A percentile compares a stretch with the other conserved stretches of the same genome.
phyloP scores from a whole-genome alignment of 345 rosid species.

The Erysimum cheiranthoides region DNA sequence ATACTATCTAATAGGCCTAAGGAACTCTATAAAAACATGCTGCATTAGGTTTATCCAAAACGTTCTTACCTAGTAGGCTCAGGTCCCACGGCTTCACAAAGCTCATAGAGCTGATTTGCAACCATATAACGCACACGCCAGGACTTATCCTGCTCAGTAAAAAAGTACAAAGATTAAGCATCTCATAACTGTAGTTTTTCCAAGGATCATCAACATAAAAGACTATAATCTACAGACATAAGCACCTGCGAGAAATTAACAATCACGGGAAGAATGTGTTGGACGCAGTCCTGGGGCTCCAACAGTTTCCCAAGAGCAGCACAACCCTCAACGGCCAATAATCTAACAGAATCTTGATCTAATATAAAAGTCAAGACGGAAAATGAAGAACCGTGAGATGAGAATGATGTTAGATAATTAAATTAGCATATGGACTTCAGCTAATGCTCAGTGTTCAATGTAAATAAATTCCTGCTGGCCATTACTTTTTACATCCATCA shows the following conservation, averaged over 20 bases:
- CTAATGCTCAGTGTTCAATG: slow-evolving; percentile 25
- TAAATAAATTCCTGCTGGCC: slow-evolving; percentile 4
- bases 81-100: slow-evolving; percentile 96
- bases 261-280: slow-evolving; percentile 74
- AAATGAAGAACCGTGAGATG: slow-evolving; percentile 8
- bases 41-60: slow-evolving; percentile 10
- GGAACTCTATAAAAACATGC: slow-evolving; percentile 5
- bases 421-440: not conserved
- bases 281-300: slow-evolving; percentile 76
- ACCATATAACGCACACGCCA: slow-evolving; percentile 99
- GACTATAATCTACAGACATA: not conserved
- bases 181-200: slow-evolving; percentile 27
- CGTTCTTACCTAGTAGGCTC: slow-evolving; percentile 81
- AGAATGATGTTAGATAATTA: not conserved
- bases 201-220: slow-evolving; percentile 11
- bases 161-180: slow-evolving; percentile 34
- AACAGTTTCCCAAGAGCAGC: slow-evolving; percentile 78
- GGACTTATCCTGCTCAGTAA: slow-evolving; percentile 76
- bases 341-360: slow-evolving; percentile 83
- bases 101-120: slow-evolving; percentile 95
- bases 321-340: slow-evolving; percentile 86
- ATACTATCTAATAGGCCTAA: not conserved
- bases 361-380: slow-evolving; percentile 38
- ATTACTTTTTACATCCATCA: not conserved
- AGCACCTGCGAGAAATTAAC: slow-evolving; percentile 84